Evolutionary conservation across 768 basidiomycete species (phyloP), one percentile per base, ranked within the genome.

Genomic region (Holtermanniella nyarrowii): DNA sequence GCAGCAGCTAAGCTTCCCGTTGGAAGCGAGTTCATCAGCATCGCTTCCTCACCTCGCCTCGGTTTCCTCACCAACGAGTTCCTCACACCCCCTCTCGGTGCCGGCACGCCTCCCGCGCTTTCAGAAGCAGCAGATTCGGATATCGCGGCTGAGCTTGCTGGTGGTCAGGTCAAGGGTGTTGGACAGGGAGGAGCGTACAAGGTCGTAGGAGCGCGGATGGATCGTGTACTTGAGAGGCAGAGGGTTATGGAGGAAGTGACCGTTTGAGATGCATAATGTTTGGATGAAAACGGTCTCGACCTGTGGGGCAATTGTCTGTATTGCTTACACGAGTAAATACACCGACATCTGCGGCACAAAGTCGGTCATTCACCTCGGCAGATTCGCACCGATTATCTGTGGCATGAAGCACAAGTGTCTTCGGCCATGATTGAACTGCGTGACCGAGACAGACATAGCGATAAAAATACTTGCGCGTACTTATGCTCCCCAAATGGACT

Each of bases 1-100:
- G 91, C 88, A n/a, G 77, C 84, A 16, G 81, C 79, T 37, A 93
- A 90, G 68, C 77, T 97, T 13, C 91, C 93, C 0, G 83, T 86
- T 0, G 77, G 76, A 46, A 88, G 86, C 73, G 91, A 96, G 68
- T 89, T 96, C 70, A 84, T 96, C 55, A 78, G 76, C 55, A 76
- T 77, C 12, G 66, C 74, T 12, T 76, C 85, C 0, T 82, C 82
- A 3, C 84, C 90, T 37, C 80, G 88, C 21, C 57, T 68, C 3
- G 70, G 70, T 10, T 25, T 37, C 12, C 51, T 67, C 37, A 49
- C 63, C 31, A 44, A 48, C 26, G 31, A 60, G 5, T 12, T 22
- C 2, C 55, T 67, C 5, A 22, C 25, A 5, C 42, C 49, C 4
- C 62, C 62, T 3, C 54, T 59, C 4, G 49, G 53, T 25, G 61